These are phyloP conservation scores for Botryotinia calthae DNA, from an alignment of 2,329 filamentous ascomycete species.

Conservation along the genomic window DNA sequence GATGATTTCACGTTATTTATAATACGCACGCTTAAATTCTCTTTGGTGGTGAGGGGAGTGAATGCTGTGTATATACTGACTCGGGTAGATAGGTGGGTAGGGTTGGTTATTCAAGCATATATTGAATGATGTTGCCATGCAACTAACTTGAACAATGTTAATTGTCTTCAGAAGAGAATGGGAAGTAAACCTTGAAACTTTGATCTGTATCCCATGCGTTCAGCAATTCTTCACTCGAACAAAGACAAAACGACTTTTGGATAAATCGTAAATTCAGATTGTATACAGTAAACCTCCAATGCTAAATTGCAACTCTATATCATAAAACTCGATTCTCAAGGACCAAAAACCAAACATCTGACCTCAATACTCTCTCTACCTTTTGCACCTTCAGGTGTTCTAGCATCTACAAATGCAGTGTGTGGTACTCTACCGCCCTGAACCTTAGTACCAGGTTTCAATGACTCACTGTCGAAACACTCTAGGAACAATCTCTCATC, in stretches of 20 bases:
- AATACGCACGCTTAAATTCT: not conserved
- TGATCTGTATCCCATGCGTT: too few species aligned
- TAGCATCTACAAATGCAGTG: slow-evolving; percentile 71
- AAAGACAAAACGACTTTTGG: not conserved
- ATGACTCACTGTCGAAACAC: slow-evolving; percentile 41
- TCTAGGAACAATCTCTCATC: slow-evolving; percentile 39
- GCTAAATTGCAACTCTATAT: not conserved
- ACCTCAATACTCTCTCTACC: slow-evolving; percentile 88
- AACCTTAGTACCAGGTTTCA: slow-evolving; percentile 49
- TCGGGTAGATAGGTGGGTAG: not conserved
- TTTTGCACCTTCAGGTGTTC: slow-evolving; percentile 66
- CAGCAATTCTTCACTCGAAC: not conserved
- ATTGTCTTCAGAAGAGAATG: not conserved
- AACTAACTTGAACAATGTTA: not conserved
- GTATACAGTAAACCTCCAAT: not conserved
- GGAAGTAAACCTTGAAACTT: not conserved
- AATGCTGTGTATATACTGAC: not conserved
- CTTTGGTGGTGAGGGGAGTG: not conserved
- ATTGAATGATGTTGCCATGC: not conserved
- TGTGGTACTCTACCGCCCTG: slow-evolving; percentile 52
- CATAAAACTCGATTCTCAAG: slow-evolving; percentile 19
- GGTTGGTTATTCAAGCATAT: not conserved
- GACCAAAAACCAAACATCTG: slow-evolving; percentile 76
- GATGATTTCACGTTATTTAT: too few species aligned
- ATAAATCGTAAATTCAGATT: not conserved